A percentile compares a stretch with the other conserved stretches of the same genome.
phyloP scores from a whole-genome alignment of 2,329 filamentous ascomycete genomes.

The Diaporthe sp. region DNA sequence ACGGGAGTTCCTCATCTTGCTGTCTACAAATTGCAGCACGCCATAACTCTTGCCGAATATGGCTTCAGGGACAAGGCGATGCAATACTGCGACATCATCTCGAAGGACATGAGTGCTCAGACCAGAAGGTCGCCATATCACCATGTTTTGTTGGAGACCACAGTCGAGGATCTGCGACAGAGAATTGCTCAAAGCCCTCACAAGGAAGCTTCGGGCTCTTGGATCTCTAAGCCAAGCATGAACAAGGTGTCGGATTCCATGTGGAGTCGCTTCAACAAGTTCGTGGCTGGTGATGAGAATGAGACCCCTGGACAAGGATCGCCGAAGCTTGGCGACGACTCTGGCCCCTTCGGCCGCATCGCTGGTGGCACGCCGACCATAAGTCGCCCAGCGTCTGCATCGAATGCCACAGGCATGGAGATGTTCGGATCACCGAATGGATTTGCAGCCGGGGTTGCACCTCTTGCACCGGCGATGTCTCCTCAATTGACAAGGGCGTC shows the following conservation, averaged over 20 bases:
- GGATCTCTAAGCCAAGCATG: slow-evolving; percentile 96
- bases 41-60: slow-evolving; percentile 84
- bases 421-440: slow-evolving; percentile 72
- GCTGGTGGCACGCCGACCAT: slow-evolving; percentile 81
- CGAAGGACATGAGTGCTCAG: slow-evolving; percentile 80
- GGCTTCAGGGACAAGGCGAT: slow-evolving; percentile 87
- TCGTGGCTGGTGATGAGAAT: slow-evolving; percentile 91
- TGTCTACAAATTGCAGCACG: slow-evolving; percentile 92
- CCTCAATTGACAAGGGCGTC: slow-evolving; percentile 58
- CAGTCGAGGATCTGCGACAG: slow-evolving; percentile 86
- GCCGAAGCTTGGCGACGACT: slow-evolving; percentile 70
- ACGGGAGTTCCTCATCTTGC: slow-evolving; percentile 84
- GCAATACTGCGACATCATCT: slow-evolving; percentile 91
- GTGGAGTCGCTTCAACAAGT: slow-evolving; percentile 95
- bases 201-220: slow-evolving; percentile 84
- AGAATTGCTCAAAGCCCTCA: slow-evolving; percentile 84
- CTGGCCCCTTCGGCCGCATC: slow-evolving; percentile 87
- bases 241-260: slow-evolving; percentile 94
- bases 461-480: slow-evolving; percentile 49
- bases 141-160: slow-evolving; percentile 78
- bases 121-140: slow-evolving; percentile 91
- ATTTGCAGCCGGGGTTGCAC: slow-evolving; percentile 50
- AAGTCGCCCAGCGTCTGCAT: slow-evolving; percentile 79
- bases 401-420: slow-evolving; percentile 76
- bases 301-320: slow-evolving; percentile 72